Evolutionary conservation across 1,284 basidiomycete genomes (phyloP), one percentile per base, ranked within the genome.

Genomic region (Sanghuangporus sanghuang): DNA sequence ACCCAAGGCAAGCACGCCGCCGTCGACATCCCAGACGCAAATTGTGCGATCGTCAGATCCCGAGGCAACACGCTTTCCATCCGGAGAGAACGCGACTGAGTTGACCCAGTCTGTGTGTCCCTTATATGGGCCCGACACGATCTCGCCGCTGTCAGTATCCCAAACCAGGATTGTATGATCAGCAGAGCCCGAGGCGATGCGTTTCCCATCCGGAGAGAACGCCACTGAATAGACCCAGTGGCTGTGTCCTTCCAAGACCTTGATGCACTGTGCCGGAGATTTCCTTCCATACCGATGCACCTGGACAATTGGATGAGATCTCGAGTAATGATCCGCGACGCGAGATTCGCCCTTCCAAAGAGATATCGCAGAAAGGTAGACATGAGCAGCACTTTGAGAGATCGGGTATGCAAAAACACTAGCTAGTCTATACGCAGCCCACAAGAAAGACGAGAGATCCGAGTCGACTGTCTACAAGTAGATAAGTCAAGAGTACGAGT

Each of bases 11-110:
- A 18, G 44, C 21, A 14, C 21, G 16, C 35, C 36, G n/a, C 27
- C 9, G 11, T 54, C 49, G 3, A 23, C 21, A 48, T 53, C 57
- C 64, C 64, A 66, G 14, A 59, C 39, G 32, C 62, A 52, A 36
- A 66, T 52, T 8, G 54, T 53, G 3, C 46, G 2, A 57, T 63
- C 39, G 14, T 23, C 0, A 16, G 55, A 62, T 6, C 55, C 61
- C 3, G 61, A 63, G 14, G 56, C 64, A 2, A 66, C 23, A 23
- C 35, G 64, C 32, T 21, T 6, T 9, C 42, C 46, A 50, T 50
- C 44, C 2, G 11, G n/a, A 14, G 44, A 46, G 21, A 14, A 46
- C 7, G n/a, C 44, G 44, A 46, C 44, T n/a, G 44, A 46, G 0
- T 2, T n/a, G 16, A 46, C n/a, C 4, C 7, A 3, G 2, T 9